Conservation (phyloP, 345 rosid genomes). For the Hibiscus tridactylites region DNA sequence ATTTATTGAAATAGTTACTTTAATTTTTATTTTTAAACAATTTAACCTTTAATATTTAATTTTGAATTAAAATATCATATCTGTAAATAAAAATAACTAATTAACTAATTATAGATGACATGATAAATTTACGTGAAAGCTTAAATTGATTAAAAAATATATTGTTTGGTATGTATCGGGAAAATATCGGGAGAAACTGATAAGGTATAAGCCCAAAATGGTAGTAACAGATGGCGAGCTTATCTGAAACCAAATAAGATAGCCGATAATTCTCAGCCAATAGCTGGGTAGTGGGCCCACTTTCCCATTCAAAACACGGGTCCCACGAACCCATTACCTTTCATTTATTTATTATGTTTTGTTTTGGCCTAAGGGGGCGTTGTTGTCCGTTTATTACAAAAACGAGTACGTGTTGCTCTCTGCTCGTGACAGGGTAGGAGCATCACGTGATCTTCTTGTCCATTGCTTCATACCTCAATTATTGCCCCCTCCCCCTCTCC, state of each 20-base stretch:
- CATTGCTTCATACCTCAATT: background rate
- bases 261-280: background rate
- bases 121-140: no score
- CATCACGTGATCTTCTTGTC: slow-evolving; percentile 1
- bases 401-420: background rate
- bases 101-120: no score
- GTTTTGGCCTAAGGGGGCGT: background rate
- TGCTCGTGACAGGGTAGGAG: background rate
- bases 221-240: background rate
- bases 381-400: background rate
- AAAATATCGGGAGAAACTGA: background rate
- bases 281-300: background rate
- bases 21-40: no score
- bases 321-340: background rate
- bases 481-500: background rate
- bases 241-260: background rate
- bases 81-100: no score
- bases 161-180: background rate
- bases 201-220: background rate
- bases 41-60: no score
- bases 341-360: background rate
- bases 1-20: no score
- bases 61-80: no score
- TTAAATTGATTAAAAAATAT: no score
- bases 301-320: background rate